Conservation (phyloP, 164 flowering plant genomes). For the Cinnamomum micranthum region DNA sequence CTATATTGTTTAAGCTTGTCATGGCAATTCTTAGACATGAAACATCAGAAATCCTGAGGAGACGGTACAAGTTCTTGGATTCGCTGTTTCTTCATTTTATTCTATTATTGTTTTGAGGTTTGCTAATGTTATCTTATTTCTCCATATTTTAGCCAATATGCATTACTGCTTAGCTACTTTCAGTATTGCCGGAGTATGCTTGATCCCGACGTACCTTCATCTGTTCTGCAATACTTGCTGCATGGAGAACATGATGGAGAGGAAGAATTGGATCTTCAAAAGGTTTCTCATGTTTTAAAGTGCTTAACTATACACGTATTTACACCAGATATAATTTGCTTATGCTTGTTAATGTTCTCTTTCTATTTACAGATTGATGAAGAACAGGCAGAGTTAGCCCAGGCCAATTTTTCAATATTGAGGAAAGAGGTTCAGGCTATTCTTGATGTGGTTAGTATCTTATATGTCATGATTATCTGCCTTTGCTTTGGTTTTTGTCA, state of each 20-base stretch:
- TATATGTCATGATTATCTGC: neutral
- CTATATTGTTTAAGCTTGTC: conserved; percentile 79
- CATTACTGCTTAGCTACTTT: conserved; percentile 85
- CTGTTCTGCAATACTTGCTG: conserved; percentile 62
- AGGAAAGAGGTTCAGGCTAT: conserved; percentile 83
- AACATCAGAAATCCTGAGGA: conserved; percentile 82
- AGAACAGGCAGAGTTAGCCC: conserved; percentile 81
- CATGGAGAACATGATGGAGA: conserved; percentile 69
- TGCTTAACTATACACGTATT: neutral
- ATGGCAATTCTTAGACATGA: conserved; percentile 78
- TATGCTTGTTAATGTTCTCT: conserved; percentile 2
- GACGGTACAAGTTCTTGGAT: conserved; percentile 47
- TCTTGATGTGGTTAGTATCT: conserved; percentile 67
- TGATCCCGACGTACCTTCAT: conserved; percentile 81
- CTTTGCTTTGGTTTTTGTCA: neutral
- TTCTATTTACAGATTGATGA: conserved; percentile 57
- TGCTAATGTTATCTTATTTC: conserved; percentile 15
- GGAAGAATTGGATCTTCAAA: conserved; percentile 58
- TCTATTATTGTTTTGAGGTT: conserved; percentile 1
- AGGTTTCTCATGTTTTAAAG: conserved; percentile 34
- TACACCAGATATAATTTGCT: neutral
- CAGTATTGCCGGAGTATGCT: conserved; percentile 90
- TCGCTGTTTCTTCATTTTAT: neutral
- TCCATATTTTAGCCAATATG: conserved; percentile 71
- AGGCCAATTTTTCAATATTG: conserved; percentile 68